These are phyloP conservation scores for Podospora conica DNA, from an alignment of 495 filamentous ascomycete species.

Conservation along the genomic window DNA sequence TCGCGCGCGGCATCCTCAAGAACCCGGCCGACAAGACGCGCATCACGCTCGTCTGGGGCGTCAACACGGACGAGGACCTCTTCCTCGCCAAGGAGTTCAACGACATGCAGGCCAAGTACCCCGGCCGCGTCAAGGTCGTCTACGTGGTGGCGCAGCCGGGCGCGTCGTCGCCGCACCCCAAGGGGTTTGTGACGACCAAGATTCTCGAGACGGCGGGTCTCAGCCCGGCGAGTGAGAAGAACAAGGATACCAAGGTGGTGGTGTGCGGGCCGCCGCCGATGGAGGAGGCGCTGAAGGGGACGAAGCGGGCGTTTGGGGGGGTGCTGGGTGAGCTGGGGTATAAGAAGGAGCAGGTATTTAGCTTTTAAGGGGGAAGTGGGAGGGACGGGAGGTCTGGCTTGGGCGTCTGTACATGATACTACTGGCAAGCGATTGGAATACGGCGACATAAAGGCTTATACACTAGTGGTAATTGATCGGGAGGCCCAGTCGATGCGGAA, in stretches of 20 bases:
- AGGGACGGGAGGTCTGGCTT: neutral
- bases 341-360: neutral
- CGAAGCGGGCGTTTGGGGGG: slow-evolving; percentile 14
- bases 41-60: slow-evolving; percentile 59
- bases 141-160: slow-evolving; percentile 53
- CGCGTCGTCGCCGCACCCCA: slow-evolving; percentile 36
- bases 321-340: slow-evolving; percentile 49
- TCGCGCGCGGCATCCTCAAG: slow-evolving; percentile 53
- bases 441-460: neutral
- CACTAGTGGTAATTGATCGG: neutral
- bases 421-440: neutral
- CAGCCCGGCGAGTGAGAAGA: slow-evolving; percentile 27
- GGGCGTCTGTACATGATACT: neutral
- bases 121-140: slow-evolving; percentile 50
- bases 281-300: slow-evolving; percentile 51
- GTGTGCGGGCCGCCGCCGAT: slow-evolving; percentile 61
- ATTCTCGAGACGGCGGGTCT: slow-evolving; percentile 46
- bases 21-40: slow-evolving; percentile 58
- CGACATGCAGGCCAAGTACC: slow-evolving; percentile 46
- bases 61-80: slow-evolving; percentile 57
- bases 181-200: slow-evolving; percentile 53
- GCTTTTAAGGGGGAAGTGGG: neutral
- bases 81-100: slow-evolving; percentile 51
- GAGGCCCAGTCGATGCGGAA: neutral
- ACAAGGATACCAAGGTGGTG: slow-evolving; percentile 51